Evolutionary conservation across 129 eudicot genomes (phyloP).

Genomic region (Flaveria brownii): DNA sequence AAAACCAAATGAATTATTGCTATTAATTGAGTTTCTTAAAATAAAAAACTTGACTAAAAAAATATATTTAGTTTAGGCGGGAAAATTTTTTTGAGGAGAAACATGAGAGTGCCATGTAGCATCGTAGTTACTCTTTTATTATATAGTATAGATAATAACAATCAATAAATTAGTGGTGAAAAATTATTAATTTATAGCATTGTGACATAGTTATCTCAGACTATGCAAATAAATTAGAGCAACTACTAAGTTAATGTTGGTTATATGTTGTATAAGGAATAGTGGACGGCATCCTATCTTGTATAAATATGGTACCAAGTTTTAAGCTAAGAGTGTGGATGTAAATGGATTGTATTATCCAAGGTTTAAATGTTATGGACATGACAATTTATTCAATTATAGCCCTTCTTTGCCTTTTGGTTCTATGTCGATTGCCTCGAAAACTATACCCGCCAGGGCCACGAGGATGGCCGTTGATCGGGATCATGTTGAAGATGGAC

Average conservation of each 20-base stretch:
- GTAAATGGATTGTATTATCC: background rate
- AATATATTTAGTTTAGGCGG: no score
- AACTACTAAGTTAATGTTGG: background rate
- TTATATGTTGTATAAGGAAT: background rate
- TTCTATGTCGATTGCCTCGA: slow-evolving; percentile 24
- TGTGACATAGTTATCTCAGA: background rate
- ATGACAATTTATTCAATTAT: slow-evolving; percentile 30
- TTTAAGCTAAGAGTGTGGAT: background rate
- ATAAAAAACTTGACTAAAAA: no score
- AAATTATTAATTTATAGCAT: no score
- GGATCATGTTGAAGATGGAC: slow-evolving; percentile 66
- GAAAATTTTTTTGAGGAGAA: no score
- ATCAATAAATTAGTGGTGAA: no score
- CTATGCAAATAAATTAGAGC: background rate
- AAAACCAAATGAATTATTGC: no score
- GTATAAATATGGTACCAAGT: background rate
- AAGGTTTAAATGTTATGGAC: background rate
- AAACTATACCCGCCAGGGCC: slow-evolving; percentile 69
- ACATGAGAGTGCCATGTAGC: no score
- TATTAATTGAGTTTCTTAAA: no score
- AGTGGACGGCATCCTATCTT: background rate
- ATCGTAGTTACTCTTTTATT: no score
- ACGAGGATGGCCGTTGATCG: slow-evolving; percentile 62
- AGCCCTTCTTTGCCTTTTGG: slow-evolving; percentile 26
- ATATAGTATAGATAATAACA: no score